Evolutionary conservation across 2,329 filamentous ascomycete species (phyloP).

Genomic region (Microcyclosporella mali): DNA sequence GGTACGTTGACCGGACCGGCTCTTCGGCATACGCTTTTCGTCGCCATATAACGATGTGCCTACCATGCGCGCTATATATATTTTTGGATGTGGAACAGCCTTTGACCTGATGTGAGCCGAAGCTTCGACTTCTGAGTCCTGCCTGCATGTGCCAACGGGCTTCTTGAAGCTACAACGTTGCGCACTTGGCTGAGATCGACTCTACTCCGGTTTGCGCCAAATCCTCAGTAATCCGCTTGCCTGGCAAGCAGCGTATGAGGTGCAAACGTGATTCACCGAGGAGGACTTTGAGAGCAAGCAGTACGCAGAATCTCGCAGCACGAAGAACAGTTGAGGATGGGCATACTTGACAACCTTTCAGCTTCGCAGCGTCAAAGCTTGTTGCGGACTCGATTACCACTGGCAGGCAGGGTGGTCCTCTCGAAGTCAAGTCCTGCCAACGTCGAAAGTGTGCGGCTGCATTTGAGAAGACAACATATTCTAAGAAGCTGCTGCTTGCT

Average conservation of each 20-base stretch:
- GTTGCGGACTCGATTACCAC: too few relatives aligned
- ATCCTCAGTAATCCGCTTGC: slow-evolving; percentile 18
- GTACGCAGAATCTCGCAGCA: slow-evolving; percentile 1
- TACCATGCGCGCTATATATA: slow-evolving; percentile 10
- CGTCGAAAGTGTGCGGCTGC: too few relatives aligned
- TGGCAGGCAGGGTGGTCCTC: too few relatives aligned
- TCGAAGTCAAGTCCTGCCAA: too few relatives aligned
- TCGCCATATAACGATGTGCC: slow-evolving; percentile 25
- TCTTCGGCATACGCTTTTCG: slow-evolving; percentile 33
- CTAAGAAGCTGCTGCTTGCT: slow-evolving; percentile 15
- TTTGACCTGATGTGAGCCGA: slow-evolving; percentile 6
- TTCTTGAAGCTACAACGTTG: slow-evolving; percentile 13
- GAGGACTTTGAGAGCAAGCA: slow-evolving; percentile 18
- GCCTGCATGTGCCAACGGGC: slow-evolving; percentile 12
- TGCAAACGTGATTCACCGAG: slow-evolving; percentile 18
- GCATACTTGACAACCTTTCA: too few relatives aligned
- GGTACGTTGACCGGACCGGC: slow-evolving; percentile 90
- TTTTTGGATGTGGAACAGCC: slow-evolving; percentile 6
- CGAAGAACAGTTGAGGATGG: background rate
- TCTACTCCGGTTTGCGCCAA: slow-evolving; percentile 12
- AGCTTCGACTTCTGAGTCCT: slow-evolving; percentile 6
- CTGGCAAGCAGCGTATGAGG: slow-evolving; percentile 28
- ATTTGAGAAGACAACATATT: too few relatives aligned
- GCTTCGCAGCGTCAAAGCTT: too few relatives aligned
- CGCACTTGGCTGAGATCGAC: slow-evolving; percentile 6